Evolutionary conservation across 371 early-diverging fungal species (phyloP).

Genomic region (Apophysomyces trapeziformis): DNA sequence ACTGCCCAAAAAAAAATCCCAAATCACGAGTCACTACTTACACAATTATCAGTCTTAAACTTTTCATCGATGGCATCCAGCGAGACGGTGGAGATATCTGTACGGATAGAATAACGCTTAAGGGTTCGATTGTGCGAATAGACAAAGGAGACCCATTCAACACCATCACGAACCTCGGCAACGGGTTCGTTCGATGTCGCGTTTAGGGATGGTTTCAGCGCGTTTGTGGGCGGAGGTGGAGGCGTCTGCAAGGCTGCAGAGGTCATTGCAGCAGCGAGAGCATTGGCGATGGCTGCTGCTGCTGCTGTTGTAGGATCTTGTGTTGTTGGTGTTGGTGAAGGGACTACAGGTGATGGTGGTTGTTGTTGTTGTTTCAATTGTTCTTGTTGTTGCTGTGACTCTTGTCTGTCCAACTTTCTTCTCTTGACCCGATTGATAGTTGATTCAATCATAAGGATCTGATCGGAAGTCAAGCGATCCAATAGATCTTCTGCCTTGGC

Average conservation of each 20-base stretch:
- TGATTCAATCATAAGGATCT: constrained; percentile 43
- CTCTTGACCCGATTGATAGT: constrained; percentile 45
- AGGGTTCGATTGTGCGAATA: constrained; percentile 69
- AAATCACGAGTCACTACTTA: constrained; percentile 42
- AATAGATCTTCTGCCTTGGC: constrained; percentile 43
- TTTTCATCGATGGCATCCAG: constrained; percentile 65
- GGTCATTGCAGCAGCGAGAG: constrained; percentile 40
- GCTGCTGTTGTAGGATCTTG: constrained; percentile 22
- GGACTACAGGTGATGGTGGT: constrained; percentile 35
- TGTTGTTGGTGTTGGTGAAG: constrained; percentile 17
- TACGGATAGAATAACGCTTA: constrained; percentile 76
- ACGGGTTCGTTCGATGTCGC: constrained; percentile 43
- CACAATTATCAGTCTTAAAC: constrained; percentile 81
- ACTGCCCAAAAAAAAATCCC: neutral
- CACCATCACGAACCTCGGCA: constrained; percentile 56
- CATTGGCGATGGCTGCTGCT: constrained; percentile 36
- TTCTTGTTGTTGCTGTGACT: constrained; percentile 14
- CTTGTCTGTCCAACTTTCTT: constrained; percentile 37
- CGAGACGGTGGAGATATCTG: constrained; percentile 74
- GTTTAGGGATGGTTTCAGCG: constrained; percentile 13
- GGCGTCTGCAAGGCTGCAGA: constrained; percentile 28
- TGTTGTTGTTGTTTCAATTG: constrained; percentile 15
- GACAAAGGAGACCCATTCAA: constrained; percentile 73
- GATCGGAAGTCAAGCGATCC: constrained; percentile 40
- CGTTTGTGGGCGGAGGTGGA: constrained; percentile 11